phyloP scores from a whole-genome alignment of 768 basidiomycete species.

The Rhodotorula babjevae region DNA sequence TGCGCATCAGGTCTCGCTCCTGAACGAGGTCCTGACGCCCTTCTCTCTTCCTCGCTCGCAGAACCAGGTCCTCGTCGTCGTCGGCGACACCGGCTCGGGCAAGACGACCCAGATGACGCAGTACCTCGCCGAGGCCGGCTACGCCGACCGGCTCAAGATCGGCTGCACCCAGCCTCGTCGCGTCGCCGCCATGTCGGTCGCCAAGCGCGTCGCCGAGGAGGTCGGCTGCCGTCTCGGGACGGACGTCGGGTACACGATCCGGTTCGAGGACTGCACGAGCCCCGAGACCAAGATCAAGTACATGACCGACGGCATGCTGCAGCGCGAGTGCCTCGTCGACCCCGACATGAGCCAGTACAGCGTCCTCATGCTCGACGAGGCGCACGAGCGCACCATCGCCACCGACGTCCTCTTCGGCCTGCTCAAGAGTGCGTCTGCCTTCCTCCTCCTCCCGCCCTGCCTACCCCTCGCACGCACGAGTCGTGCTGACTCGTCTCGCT shows the following conservation, averaged over 20 bases:
- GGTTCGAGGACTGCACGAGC: constrained; percentile 98
- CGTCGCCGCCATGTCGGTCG: constrained; percentile 98
- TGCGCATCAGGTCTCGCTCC: not conserved
- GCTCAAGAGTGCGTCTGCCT: constrained; percentile 76
- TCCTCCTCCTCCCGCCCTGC: constrained; percentile 10
- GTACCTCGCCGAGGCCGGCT: constrained; percentile 96
- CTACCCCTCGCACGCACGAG: not conserved
- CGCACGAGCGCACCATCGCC: constrained; percentile 93
- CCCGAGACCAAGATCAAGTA: constrained; percentile 98
- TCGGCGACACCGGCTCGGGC: constrained; percentile 96
- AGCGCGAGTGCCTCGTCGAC: constrained; percentile 94
- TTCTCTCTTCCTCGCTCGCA: constrained; percentile 46
- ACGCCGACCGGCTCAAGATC: constrained; percentile 75
- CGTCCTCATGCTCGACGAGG: constrained; percentile 94
- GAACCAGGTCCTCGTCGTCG: constrained; percentile 92
- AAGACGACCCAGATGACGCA: constrained; percentile 98
- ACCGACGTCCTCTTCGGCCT: constrained; percentile 98
- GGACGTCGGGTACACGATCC: constrained; percentile 98
- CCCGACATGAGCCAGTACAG: constrained; percentile 80
- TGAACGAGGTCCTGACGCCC: not conserved
- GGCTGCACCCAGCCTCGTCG: constrained; percentile 97
- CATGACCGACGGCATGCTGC: constrained; percentile 97
- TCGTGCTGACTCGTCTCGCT: constrained; percentile 48
- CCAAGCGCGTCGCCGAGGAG: constrained; percentile 97
- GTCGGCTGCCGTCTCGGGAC: constrained; percentile 96